These are phyloP conservation scores for Conoideocrella luteorostrata DNA, from an alignment of 2,329 filamentous ascomycete species.

Conservation along the genomic window DNA sequence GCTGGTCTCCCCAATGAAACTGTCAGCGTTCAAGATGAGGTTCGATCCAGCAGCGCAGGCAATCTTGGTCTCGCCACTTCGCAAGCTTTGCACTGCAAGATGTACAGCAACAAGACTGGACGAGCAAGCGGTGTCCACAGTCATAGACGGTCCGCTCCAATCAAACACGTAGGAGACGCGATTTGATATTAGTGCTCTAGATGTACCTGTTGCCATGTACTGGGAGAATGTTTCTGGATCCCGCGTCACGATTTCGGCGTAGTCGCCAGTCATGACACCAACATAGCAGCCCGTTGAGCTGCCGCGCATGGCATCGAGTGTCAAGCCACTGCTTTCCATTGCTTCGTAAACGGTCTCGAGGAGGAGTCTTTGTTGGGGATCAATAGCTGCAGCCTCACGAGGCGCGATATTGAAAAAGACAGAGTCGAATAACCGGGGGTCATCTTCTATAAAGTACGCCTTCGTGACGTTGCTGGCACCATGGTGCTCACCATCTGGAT, in stretches of 20 bases:
- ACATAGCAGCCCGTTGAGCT: conserved; percentile 30
- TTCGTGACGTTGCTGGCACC: conserved; percentile 14
- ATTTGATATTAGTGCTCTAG: conserved; percentile 34
- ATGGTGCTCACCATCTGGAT: conserved; percentile 25
- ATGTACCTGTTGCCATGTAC: conserved; percentile 36
- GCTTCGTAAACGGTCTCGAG: conserved; percentile 36
- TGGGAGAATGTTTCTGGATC: conserved; percentile 22
- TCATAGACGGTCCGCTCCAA: conserved; percentile 39
- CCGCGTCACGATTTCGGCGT: conserved; percentile 24
- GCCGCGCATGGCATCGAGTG: conserved; percentile 14
- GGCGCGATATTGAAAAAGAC: conserved; percentile 20
- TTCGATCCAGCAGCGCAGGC: conserved; percentile 34
- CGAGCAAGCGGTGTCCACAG: conserved; percentile 46
- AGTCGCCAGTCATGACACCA: conserved; percentile 29
- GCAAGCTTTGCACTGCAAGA: conserved; percentile 23
- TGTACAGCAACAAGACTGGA: conserved; percentile 40
- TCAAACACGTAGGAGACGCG: conserved; percentile 42
- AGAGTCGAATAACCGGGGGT: conserved; percentile 34
- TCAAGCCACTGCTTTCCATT: conserved; percentile 28
- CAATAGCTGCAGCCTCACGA: conserved; percentile 8
- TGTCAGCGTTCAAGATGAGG: conserved; percentile 31
- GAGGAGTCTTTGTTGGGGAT: conserved; percentile 12
- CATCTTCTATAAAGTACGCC: conserved; percentile 27
- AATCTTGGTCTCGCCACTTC: conserved; percentile 22
- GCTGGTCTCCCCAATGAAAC: conserved; percentile 6